phyloP scores from a whole-genome alignment of 1,284 basidiomycete genomes.

The Entoloma clypeatum region DNA sequence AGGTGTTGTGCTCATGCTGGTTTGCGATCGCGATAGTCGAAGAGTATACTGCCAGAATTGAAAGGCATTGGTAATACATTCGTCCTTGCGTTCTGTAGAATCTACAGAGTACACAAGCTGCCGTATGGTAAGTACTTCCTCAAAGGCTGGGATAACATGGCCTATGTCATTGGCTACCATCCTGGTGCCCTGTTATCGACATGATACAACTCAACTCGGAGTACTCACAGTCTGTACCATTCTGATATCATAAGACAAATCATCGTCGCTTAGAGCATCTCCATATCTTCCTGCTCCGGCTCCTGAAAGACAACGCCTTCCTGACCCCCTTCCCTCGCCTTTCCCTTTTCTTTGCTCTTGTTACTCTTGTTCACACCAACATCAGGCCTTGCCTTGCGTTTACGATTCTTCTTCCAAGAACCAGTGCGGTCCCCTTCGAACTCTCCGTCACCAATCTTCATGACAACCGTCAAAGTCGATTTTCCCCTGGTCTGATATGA shows the following conservation, averaged over 20 bases:
- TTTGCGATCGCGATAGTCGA: constrained; percentile 9
- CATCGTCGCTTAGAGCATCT: constrained; percentile 32
- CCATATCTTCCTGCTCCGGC: constrained; percentile 39
- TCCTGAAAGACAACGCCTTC: constrained; percentile 27
- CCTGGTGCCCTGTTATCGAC: neutral
- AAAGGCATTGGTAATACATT: too few species aligned
- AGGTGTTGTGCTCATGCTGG: constrained; percentile 13
- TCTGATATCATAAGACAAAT: too few species aligned
- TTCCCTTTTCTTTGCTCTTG: constrained; percentile 10
- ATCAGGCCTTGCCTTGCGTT: constrained; percentile 24
- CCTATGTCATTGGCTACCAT: too few species aligned
- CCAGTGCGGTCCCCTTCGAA: constrained; percentile 33
- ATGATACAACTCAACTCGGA: neutral
- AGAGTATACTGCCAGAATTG: constrained; percentile 5
- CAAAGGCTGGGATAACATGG: too few species aligned
- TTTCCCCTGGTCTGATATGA: constrained; percentile 63
- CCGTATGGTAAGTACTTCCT: too few species aligned
- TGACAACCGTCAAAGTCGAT: constrained; percentile 56
- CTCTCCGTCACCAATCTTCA: constrained; percentile 59
- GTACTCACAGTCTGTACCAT: neutral
- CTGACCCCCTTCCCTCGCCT: constrained; percentile 7
- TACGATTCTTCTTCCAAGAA: constrained; percentile 25
- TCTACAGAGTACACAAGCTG: too few species aligned
- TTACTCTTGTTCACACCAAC: constrained; percentile 11
- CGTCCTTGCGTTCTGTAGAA: too few species aligned